Percentiles rank a stretch among this genome's conserved stretches.
phyloP scores from a whole-genome alignment of 176 grass and related monocot species.

The Carex parvula region DNA sequence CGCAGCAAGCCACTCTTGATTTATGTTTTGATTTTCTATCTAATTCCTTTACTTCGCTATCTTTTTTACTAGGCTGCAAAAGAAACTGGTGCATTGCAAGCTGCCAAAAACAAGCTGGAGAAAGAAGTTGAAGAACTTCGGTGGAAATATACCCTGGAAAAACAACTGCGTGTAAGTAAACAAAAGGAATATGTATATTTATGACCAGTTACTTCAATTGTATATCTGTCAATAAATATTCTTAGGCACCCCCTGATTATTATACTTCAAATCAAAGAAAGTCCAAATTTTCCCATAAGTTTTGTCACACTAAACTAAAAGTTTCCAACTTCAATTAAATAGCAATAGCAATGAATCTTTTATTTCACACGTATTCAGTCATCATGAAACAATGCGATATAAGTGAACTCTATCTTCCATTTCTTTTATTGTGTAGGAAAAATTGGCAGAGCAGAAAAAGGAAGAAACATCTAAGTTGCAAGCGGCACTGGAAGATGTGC shows the following conservation, averaged over 20 bases:
- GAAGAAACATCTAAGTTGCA: constrained; percentile 94
- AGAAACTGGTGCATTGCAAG: constrained; percentile 96
- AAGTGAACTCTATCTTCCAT: not conserved
- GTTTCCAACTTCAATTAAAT: not conserved
- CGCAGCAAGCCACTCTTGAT: not conserved
- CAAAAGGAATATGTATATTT: constrained; percentile 21
- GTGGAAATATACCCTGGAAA: constrained; percentile 84
- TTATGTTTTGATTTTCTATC: not conserved
- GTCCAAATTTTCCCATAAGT: not conserved
- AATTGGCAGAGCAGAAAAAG: constrained; percentile 83
- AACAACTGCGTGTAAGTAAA: constrained; percentile 77
- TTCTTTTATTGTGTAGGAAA: constrained; percentile 46
- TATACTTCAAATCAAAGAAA: not conserved
- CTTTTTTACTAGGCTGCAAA: constrained; percentile 72
- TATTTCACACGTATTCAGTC: not conserved
- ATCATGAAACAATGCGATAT: not conserved
- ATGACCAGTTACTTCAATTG: not conserved
- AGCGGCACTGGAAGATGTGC: constrained; percentile 67
- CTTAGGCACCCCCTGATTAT: not conserved
- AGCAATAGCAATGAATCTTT: not conserved
- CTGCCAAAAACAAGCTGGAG: constrained; percentile 95
- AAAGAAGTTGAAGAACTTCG: constrained; percentile 98
- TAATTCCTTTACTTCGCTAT: constrained; percentile 24
- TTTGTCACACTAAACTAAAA: not conserved
- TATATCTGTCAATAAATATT: not conserved